Base-by-base conservation (phyloP, 2,329 filamentous ascomycete genomes). In the Cladosporium sphaerospermum region DNA sequence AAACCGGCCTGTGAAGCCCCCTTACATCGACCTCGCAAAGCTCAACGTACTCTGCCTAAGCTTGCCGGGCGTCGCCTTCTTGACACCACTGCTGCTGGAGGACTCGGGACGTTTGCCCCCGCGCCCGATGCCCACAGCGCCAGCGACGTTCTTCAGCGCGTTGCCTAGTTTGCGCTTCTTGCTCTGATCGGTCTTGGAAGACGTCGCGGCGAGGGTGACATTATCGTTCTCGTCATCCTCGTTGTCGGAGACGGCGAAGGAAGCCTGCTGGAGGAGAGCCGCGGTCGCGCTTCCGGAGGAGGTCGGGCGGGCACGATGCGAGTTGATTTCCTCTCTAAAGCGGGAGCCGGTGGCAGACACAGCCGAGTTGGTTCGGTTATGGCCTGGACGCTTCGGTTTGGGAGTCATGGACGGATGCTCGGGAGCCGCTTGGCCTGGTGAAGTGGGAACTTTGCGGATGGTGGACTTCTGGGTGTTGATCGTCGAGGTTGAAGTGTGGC, bases 21-120 rank as follows among this genome's bases (percentile, higher is more conserved):
- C 23, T 19, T 50, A 34, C 13, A 43, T 33, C 52, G 34, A 32
- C 52, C 54, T 58, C 1, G 42, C 54, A 53, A 62, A 62, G 16
- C 32, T 54, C 23, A 62, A 42, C 54, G 59, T 62, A 46, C 56
- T 61, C 55, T 62, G 60, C 58, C 53, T 61, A 52, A 58, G 42
- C 10, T 36, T 53, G n/a, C 53, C 43, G 8, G 46, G 42, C 37
- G 44, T 42, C 32, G 34, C 55, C 18, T 34, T 51, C 46, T 39
- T 44, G 8, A 14, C 36, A 2, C 36, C 16, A 6, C 34, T 36
- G 37, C 46, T 50, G 48, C 40, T 44, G 4, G 48, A 44, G 9
- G 18, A 13, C 18, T 51, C 48, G 36, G 54, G 52, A 34, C 53
- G 40, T 16, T 54, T 53, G 53, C 56, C 50, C 52, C 55, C 58